Evolutionary conservation across 1,284 basidiomycete species (phyloP).

Genomic region (Fomitopsis schrenkii): DNA sequence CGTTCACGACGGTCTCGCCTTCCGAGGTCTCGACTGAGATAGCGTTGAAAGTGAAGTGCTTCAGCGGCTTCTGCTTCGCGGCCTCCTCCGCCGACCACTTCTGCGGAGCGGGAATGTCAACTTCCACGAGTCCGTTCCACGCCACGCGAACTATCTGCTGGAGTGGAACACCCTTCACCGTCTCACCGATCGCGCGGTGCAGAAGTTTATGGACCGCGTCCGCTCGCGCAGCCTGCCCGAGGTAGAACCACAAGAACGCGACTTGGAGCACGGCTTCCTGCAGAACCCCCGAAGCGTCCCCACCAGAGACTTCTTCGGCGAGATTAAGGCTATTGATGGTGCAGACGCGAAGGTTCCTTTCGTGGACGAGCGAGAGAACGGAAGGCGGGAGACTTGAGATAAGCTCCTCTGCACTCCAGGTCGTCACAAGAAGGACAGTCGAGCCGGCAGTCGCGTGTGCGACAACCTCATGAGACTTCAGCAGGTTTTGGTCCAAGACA

Average conservation of each 20-base stretch:
- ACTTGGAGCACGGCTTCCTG: slow-evolving; percentile 56
- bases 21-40: slow-evolving; percentile 56
- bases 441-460: slow-evolving; percentile 54
- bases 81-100: slow-evolving; percentile 17
- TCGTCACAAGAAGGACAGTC: slow-evolving; percentile 54
- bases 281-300: slow-evolving; percentile 35
- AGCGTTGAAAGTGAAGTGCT: slow-evolving; percentile 66
- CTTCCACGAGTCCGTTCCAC: slow-evolving; percentile 55
- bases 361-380: slow-evolving; percentile 35
- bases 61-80: slow-evolving; percentile 35
- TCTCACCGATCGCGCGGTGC: slow-evolving; percentile 35
- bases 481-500: slow-evolving; percentile 62
- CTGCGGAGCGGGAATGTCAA: slow-evolving; percentile 35
- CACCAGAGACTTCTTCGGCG: slow-evolving; percentile 20
- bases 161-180: slow-evolving; percentile 41
- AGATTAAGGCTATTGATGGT: slow-evolving; percentile 47
- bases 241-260: slow-evolving; percentile 68
- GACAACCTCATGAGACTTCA: slow-evolving; percentile 65
- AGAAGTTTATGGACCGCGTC: slow-evolving; percentile 49
- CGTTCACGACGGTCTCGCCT: slow-evolving; percentile 54
- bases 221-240: slow-evolving; percentile 57
- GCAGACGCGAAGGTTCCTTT: slow-evolving; percentile 54
- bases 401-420: slow-evolving; percentile 62
- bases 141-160: slow-evolving; percentile 43
- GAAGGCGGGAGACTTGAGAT: slow-evolving; percentile 46